Percentiles rank a stretch among this genome's conserved stretches.
Conservation (phyloP, 179 eudicot genomes). For the Spinacia oleracea region DNA sequence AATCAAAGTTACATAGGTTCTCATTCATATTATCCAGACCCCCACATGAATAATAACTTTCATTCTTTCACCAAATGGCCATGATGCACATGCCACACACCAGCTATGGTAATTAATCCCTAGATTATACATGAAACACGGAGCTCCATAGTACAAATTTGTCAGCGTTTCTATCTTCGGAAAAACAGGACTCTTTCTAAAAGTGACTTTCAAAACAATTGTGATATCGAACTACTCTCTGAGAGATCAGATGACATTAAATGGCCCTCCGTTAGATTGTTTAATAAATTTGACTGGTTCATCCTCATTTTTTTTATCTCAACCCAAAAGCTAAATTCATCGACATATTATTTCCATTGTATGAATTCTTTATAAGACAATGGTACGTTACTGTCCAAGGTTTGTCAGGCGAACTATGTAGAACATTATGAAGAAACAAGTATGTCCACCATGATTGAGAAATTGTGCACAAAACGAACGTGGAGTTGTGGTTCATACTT, state of each 20-base stretch:
- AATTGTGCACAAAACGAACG: background rate
- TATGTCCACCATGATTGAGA: background rate
- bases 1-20: background rate
- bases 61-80: background rate
- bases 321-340: background rate
- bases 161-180: background rate
- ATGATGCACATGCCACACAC: conserved; percentile 4
- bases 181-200: background rate
- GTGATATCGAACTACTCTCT: background rate
- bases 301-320: background rate
- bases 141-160: background rate
- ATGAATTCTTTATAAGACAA: background rate
- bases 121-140: background rate
- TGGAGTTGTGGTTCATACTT: conserved; percentile 6
- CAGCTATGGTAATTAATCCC: background rate
- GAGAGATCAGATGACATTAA: background rate
- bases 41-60: background rate
- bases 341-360: background rate
- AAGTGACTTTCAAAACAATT: background rate
- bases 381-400: background rate
- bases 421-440: background rate
- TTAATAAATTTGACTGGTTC: background rate
- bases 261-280: background rate
- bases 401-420: background rate
- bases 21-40: background rate